Conservation (phyloP, 768 basidiomycete species). For the Amyloporia xantha region DNA sequence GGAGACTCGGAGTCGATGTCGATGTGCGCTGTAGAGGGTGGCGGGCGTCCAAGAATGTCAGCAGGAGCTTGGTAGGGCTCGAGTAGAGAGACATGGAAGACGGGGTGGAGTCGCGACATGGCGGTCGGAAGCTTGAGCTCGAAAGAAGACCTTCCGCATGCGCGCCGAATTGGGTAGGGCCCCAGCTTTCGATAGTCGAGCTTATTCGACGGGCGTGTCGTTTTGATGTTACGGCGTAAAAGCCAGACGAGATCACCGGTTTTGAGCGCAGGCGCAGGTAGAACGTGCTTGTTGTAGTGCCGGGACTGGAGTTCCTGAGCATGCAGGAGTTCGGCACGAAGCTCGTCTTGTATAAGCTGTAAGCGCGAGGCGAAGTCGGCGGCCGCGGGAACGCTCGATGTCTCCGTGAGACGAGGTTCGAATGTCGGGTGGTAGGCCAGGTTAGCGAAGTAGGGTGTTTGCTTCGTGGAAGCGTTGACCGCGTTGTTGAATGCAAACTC, state of each 20-base stretch:
- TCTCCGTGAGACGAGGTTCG: conserved; percentile 23
- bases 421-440: conserved; percentile 19
- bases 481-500: conserved; percentile 38
- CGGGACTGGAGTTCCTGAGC: conserved; percentile 24
- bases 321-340: conserved; percentile 25
- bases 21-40: no score
- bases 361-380: conserved; percentile 25
- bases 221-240: conserved; percentile 31
- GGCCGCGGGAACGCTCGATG: conserved; percentile 25
- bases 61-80: conserved; percentile 24
- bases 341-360: conserved; percentile 27
- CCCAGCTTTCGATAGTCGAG: conserved; percentile 18
- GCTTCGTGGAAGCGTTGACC: conserved; percentile 25
- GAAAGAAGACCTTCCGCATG: not conserved
- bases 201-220: conserved; percentile 34
- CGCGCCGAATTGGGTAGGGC: not conserved
- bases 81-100: conserved; percentile 33
- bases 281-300: conserved; percentile 23
- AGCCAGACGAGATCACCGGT: conserved; percentile 34
- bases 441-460: conserved; percentile 7
- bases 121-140: conserved; percentile 4
- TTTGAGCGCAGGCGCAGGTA: conserved; percentile 23
- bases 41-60: conserved; percentile 17
- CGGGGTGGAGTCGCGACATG: conserved; percentile 29
- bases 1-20: not conserved